A percentile compares a stretch with the other conserved stretches of the same genome.
phyloP scores from a whole-genome alignment of 2,329 filamentous ascomycete species.

The Periconia sp. region DNA sequence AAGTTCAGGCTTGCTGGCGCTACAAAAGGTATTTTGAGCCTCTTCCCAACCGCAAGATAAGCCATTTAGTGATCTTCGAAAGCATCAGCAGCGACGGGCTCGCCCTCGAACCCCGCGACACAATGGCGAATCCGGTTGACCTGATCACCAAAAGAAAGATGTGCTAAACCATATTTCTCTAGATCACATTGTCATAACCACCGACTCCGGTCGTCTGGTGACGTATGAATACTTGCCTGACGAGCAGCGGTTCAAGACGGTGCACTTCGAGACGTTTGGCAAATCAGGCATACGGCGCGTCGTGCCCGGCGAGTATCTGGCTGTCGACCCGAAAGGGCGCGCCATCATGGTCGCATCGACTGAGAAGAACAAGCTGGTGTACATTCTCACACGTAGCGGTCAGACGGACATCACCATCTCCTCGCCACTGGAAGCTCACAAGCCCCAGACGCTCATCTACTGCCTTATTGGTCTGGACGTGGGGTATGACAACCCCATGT shows the following conservation, averaged over 20 bases:
- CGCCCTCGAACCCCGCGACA: slow-evolving; percentile 25
- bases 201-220: slow-evolving; percentile 92
- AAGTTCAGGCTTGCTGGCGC: slow-evolving; percentile 91
- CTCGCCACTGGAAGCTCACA: slow-evolving; percentile 94
- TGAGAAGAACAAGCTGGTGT: slow-evolving; percentile 99
- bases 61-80: slow-evolving; percentile 53
- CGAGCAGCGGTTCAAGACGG: slow-evolving; percentile 81
- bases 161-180: slow-evolving; percentile 18
- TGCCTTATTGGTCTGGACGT: slow-evolving; percentile 88
- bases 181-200: slow-evolving; percentile 96
- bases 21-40: slow-evolving; percentile 79
- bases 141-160: slow-evolving; percentile 23
- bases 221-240: slow-evolving; percentile 89
- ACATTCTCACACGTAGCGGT: slow-evolving; percentile 92
- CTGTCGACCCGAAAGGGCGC: slow-evolving; percentile 91
- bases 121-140: slow-evolving; percentile 25
- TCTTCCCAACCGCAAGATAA: slow-evolving; percentile 29
- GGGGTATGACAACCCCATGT: slow-evolving; percentile 95
- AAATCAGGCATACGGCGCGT: slow-evolving; percentile 95
- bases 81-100: slow-evolving; percentile 34
- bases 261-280: slow-evolving; percentile 96
- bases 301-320: slow-evolving; percentile 92
- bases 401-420: slow-evolving; percentile 96
- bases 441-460: slow-evolving; percentile 86
- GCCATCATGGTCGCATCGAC: slow-evolving; percentile 91